phyloP scores from a whole-genome alignment of 2,329 filamentous ascomycete species.

The Penicillium sumatraense region DNA sequence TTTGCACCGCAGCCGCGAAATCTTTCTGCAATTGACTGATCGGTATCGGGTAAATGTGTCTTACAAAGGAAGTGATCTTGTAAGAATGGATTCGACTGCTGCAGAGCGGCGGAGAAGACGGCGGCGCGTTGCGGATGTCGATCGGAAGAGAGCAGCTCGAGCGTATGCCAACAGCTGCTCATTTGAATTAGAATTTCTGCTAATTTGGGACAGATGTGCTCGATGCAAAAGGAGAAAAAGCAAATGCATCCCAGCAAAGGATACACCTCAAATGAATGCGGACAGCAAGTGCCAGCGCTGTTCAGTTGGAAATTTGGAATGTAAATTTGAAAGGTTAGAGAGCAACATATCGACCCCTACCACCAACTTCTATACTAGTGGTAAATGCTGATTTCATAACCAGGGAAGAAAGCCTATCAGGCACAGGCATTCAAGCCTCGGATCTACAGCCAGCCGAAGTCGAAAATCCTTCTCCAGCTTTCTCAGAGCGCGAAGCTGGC shows the following conservation, averaged over 20 bases:
- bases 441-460: neutral
- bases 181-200: no score
- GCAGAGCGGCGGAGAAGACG: constrained; percentile 21
- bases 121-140: constrained; percentile 37
- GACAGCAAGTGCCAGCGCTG: constrained; percentile 33
- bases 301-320: constrained; percentile 3
- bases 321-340: constrained; percentile 16
- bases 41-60: no score
- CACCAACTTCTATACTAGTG: neutral
- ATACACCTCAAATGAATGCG: neutral
- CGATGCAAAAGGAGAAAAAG: constrained; percentile 43
- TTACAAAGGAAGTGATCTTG: no score
- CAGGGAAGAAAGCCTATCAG: neutral
- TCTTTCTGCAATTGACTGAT: no score
- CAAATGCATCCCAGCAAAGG: constrained; percentile 34
- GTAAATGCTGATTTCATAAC: no score
- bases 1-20: no score
- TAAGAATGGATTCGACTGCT: neutral
- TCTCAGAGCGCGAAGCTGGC: constrained; percentile 28
- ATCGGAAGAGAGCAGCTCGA: constrained; percentile 39
- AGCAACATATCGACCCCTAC: neutral
- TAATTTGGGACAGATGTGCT: constrained; percentile 28
- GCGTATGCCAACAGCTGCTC: constrained; percentile 24
- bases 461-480: neutral
- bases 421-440: neutral